Evolutionary conservation across 805 yeast genomes (phyloP).

Genomic region (Kregervanrija pseudodelftensis): DNA sequence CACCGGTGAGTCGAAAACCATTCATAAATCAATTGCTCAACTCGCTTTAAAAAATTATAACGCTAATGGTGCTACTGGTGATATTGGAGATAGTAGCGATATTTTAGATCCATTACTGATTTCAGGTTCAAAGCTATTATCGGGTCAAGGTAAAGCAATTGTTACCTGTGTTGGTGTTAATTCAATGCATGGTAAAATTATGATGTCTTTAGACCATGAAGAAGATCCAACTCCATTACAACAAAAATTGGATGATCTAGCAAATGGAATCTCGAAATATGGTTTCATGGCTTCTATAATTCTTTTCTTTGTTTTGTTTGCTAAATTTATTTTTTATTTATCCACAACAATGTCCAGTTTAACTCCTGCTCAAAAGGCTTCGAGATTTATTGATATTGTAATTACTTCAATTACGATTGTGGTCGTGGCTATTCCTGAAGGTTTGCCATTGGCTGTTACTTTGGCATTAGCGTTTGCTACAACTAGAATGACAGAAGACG

Average conservation of each 20-base stretch:
- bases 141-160: slow-evolving; percentile 80
- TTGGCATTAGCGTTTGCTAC: slow-evolving; percentile 96
- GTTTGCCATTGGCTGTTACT: slow-evolving; percentile 95
- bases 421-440: slow-evolving; percentile 99
- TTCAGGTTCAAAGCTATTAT: slow-evolving; percentile 82
- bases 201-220: slow-evolving; percentile 71
- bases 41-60: slow-evolving; percentile 25
- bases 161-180: slow-evolving; percentile 87
- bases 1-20: slow-evolving; percentile 89
- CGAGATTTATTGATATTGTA: slow-evolving; percentile 72
- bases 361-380: slow-evolving; percentile 70
- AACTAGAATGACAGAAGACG: slow-evolving; percentile 95
- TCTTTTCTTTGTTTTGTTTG: slow-evolving; percentile 72
- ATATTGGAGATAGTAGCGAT: slow-evolving; percentile 33
- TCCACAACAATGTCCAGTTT: slow-evolving; percentile 34
- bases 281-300: slow-evolving; percentile 81
- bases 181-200: slow-evolving; percentile 87
- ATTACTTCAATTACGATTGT: slow-evolving; percentile 89
- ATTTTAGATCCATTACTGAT: slow-evolving; percentile 76
- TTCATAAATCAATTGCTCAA: slow-evolving; percentile 57
- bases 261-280: slow-evolving; percentile 92
- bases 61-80: slow-evolving; percentile 26
- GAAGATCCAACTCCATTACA: slow-evolving; percentile 87
- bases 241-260: slow-evolving; percentile 68
- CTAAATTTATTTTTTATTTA: slow-evolving; percentile 61